Evolutionary conservation across 1,139 yeast genomes (phyloP), one percentile per base, ranked within the genome.

Genomic region (Kurtzmaniella natalensis): DNA sequence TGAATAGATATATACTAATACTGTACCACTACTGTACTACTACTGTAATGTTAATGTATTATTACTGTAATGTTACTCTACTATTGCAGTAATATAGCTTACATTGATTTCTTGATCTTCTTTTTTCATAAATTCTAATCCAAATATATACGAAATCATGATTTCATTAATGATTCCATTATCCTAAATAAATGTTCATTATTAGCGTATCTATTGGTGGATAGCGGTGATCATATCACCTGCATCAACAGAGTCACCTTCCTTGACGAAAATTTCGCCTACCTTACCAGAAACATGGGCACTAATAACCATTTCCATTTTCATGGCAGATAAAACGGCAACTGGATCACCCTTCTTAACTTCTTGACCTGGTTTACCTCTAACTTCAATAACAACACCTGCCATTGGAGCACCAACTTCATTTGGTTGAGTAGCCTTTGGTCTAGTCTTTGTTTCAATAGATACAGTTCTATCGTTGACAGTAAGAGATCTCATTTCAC

Each of bases 381-480:
- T 86, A 38, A 92, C 82, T 64, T 94, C 98, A 47, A 92, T 87
- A 39, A 92, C 88, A 42, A 92, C 97, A 69, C 99, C 99, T 22
- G 97, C 94, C 98, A 92, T 92, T 62, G 98, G 99, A 4, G 98
- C 95, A 48, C 97, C 98, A 44, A 94, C 82, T 48, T 94, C 96
- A 54, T 82, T 84, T 40, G 95, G 88, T 59, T 86, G 84, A 47
- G 81, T 85, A 32, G 97, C 98, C 76, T 92, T 94, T 47, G 89
- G 84, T 59, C 96, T 83, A 20, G 94, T 70, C 44, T 84, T 76
- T 32, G 86, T 76, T 62, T 87, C 96, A 39, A 89, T 78, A 33
- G 89, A 79, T 35, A 88, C 88, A 28, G 78, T 77, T 61, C 82
- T 85, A 66, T 92, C 98, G 45, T 81, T 88, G 43, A 92, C 83